Percentiles rank a stretch among this genome's conserved stretches.
Evolutionary conservation across 208 protist species (phyloP).

Genomic region (Jaenimonas drosophilae): DNA sequence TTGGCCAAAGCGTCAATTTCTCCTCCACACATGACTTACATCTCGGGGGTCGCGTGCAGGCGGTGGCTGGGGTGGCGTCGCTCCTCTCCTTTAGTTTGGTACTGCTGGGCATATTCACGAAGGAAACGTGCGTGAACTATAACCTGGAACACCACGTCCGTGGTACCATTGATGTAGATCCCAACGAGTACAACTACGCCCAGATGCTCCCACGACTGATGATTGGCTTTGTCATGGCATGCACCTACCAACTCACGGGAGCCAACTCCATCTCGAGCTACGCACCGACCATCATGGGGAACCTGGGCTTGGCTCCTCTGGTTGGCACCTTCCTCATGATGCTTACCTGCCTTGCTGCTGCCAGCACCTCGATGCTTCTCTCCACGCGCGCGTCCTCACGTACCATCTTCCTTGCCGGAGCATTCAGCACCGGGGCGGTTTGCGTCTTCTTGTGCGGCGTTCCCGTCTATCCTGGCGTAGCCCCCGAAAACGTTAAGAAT

Average conservation of each 20-base stretch:
- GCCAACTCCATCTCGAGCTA: constrained; percentile 88
- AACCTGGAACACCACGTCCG: background rate
- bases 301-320: constrained; percentile 45
- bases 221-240: constrained; percentile 22
- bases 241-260: constrained; percentile 58
- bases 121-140: constrained; percentile 9
- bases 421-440: constrained; percentile 37
- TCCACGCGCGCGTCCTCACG: constrained; percentile 55
- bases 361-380: constrained; percentile 62
- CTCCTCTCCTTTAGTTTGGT: constrained; percentile 7
- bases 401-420: constrained; percentile 52
- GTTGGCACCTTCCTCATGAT: constrained; percentile 79
- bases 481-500: constrained; percentile 31
- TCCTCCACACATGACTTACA: constrained; percentile 4
- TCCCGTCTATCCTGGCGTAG: constrained; percentile 67
- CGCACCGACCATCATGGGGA: constrained; percentile 66
- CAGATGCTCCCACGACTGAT: constrained; percentile 19
- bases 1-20: constrained; percentile 13
- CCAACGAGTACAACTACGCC: constrained; percentile 10
- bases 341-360: constrained; percentile 82
- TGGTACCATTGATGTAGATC: too few relatives aligned
- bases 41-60: constrained; percentile 17
- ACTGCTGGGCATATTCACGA: constrained; percentile 1
- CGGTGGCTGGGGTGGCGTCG: constrained; percentile 5
- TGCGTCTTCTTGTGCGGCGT: constrained; percentile 76